Evolutionary conservation across 352 stramenopile species (phyloP), one percentile per base, ranked within the genome.

Genomic region (Globisporangium spiculum): DNA sequence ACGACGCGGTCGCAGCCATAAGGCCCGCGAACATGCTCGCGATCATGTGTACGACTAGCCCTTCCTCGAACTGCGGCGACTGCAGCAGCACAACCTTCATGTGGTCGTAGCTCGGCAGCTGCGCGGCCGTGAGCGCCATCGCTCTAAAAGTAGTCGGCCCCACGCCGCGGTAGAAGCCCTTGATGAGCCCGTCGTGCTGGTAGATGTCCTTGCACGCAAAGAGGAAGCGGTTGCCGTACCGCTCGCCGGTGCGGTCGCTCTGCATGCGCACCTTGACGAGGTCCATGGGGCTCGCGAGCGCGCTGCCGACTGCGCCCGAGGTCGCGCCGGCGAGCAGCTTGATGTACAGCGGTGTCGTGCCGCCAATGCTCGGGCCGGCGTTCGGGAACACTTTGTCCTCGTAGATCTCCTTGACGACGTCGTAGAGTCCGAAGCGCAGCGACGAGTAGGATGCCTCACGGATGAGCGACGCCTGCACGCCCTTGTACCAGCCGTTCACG

Each of bases 181-280:
- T 78, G 60, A 90, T 62, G 50, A 90, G 60, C 0, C 84, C 86
- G 34, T 93, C 86, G 54, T 83, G 67, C 22, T 74, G 67, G 62
- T 82, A 83, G 64, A 96, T 91, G 32, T 86, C 78, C 32, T 71
- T 72, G 60, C 86, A 85, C n/a, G 84, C 86, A 53, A 89, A 75
- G 22, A 79, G 63, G 59, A 89, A 86, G 69, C 68, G 88, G 61
- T 88, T 85, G 57, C 78, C 65, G 74, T 94, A 93, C 26, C 81
- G 78, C 41, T 67, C 75, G 22, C 81, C 81, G 6, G 80, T 83
- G 60, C 77, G 80, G 55, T 91, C 85, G 12, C 80, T 81, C 65
- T 96, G 88, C 81, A 93, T 90, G 58, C 88, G 84, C 34, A 92
- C 80, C 61, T 93, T 92, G 26, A 89, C 76, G 30, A 96, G 72